phyloP scores from a whole-genome alignment of 2,329 filamentous ascomycete species.

The Penicillium sp. region DNA sequence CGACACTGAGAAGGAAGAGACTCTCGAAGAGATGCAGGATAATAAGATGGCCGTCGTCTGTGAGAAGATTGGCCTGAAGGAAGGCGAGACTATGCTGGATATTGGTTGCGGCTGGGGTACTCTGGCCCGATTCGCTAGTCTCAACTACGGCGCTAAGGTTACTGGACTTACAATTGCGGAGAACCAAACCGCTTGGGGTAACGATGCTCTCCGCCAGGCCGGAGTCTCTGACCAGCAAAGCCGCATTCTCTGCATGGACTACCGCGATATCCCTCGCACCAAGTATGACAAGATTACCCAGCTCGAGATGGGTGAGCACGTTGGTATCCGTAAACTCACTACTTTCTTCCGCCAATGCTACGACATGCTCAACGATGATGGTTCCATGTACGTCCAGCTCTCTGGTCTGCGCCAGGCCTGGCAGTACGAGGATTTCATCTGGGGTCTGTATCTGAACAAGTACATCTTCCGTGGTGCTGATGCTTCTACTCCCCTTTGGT shows the following conservation, averaged over 20 bases:
- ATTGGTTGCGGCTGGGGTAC: slow-evolving; percentile 95
- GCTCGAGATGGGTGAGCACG: slow-evolving; percentile 93
- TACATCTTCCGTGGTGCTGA: slow-evolving; percentile 93
- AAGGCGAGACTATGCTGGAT: slow-evolving; percentile 78
- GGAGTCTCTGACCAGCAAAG: slow-evolving; percentile 80
- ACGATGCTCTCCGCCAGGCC: slow-evolving; percentile 75
- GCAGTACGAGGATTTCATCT: slow-evolving; percentile 92
- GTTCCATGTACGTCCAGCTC: slow-evolving; percentile 85
- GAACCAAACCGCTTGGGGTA: slow-evolving; percentile 91
- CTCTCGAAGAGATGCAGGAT: slow-evolving; percentile 61
- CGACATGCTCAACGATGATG: slow-evolving; percentile 89
- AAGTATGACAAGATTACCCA: slow-evolving; percentile 87
- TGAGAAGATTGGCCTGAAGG: slow-evolving; percentile 80
- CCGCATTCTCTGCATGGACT: slow-evolving; percentile 87
- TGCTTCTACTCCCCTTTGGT: slow-evolving; percentile 82
- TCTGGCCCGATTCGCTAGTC: slow-evolving; percentile 80
- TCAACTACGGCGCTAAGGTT: slow-evolving; percentile 72
- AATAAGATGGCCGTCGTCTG: slow-evolving; percentile 90
- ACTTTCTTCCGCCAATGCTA: slow-evolving; percentile 78
- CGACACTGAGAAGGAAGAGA: slow-evolving; percentile 33
- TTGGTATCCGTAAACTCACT: slow-evolving; percentile 79
- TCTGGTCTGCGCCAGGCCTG: slow-evolving; percentile 82
- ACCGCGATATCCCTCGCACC: slow-evolving; percentile 82
- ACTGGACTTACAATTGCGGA: slow-evolving; percentile 81
- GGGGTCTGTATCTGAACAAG: slow-evolving; percentile 96